These are phyloP conservation scores for Scortechinia acanthostroma DNA, from an alignment of 2,329 filamentous ascomycete species.

Conservation along the genomic window DNA sequence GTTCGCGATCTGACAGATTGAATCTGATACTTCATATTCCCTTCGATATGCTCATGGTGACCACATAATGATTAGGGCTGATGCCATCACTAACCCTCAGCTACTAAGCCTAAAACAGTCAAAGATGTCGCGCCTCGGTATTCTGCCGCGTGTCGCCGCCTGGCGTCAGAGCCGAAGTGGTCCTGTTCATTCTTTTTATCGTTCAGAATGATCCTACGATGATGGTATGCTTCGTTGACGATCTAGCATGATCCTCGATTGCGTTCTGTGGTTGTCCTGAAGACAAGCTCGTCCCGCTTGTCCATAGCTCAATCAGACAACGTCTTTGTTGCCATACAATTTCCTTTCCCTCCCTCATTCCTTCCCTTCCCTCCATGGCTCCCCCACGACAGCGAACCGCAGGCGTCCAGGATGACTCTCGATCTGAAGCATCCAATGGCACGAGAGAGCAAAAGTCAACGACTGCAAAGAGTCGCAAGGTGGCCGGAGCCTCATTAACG, in stretches of 20 bases:
- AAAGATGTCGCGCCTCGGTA: slow-evolving; percentile 12
- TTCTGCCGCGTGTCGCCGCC: slow-evolving; percentile 21
- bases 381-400: slow-evolving; percentile 30
- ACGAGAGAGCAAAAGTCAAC: slow-evolving; percentile 22
- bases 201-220: no score
- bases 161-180: no score
- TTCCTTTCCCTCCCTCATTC: neutral
- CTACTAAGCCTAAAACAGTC: slow-evolving; percentile 6
- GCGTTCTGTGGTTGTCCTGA: neutral
- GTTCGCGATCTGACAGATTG: no score
- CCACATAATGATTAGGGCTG: no score
- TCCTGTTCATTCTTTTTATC: no score
- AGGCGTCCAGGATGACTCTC: slow-evolving; percentile 29
- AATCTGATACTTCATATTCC: no score
- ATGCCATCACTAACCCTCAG: no score
- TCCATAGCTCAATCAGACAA: neutral
- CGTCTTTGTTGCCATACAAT: neutral
- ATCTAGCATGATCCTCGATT: neutral
- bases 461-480: slow-evolving; percentile 19
- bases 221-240: no score
- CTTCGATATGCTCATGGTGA: no score
- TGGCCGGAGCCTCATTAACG: slow-evolving; percentile 4
- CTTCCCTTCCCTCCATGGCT: slow-evolving; percentile 19
- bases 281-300: neutral
- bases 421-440: slow-evolving; percentile 34